These are phyloP conservation scores for Pharus latifolius DNA, from an alignment of 176 grass and related monocot species.

Conservation along the genomic window DNA sequence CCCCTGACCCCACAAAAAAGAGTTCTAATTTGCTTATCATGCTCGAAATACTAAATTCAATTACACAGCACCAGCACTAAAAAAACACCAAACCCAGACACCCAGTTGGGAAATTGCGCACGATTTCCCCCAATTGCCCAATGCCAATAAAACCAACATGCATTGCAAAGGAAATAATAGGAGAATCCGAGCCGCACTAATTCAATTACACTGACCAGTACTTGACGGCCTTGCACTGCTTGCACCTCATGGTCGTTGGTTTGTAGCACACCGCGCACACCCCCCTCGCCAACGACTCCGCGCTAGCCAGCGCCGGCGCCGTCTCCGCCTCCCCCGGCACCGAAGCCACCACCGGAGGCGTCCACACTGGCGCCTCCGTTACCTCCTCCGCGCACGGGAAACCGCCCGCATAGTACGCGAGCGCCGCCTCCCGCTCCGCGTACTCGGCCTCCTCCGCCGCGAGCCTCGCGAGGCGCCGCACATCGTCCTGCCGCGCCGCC, in stretches of 20 bases:
- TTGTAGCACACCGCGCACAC: conserved; percentile 51
- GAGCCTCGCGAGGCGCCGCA: conserved; percentile 33
- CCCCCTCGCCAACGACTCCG: neutral
- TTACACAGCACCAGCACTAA: neutral
- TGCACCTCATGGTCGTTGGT: conserved; percentile 48
- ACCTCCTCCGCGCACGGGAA: neutral
- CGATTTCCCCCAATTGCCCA: neutral
- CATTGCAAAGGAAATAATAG: conserved; percentile 14
- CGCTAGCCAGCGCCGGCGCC: neutral
- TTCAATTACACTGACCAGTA: conserved; percentile 86
- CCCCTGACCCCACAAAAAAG: too few relatives aligned
- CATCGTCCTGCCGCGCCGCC: conserved; percentile 48
- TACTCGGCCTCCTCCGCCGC: conserved; percentile 42
- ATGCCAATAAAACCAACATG: conserved; percentile 11
- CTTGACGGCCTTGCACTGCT: conserved; percentile 72
- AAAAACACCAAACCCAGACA: neutral
- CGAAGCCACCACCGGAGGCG: neutral
- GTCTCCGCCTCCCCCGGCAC: neutral
- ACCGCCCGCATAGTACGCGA: neutral
- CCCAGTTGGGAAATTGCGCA: neutral
- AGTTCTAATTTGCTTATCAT: too few relatives aligned
- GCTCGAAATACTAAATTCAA: too few relatives aligned
- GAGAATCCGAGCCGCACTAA: neutral
- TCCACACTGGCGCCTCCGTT: neutral
- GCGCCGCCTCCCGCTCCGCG: conserved; percentile 31